A percentile compares a stretch with the other conserved stretches of the same genome.
These are phyloP conservation scores for Corrigiola litoralis DNA, from an alignment of 179 eudicot species.

Conservation along the genomic window DNA sequence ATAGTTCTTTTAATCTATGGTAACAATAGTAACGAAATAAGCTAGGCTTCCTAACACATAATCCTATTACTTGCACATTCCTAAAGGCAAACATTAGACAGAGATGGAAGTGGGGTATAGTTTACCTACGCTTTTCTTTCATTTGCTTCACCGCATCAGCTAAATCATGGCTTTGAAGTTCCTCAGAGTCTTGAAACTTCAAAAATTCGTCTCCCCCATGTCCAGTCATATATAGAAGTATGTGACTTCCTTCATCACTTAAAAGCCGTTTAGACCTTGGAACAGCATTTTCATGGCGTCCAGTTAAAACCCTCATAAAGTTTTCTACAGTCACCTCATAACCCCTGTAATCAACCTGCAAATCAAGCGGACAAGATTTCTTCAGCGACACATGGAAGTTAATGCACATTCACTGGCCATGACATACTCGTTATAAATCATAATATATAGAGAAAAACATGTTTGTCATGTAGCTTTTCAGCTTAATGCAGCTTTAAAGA, in stretches of 20 bases:
- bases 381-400: background rate
- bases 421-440: background rate
- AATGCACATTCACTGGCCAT: background rate
- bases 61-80: slow-evolving; percentile 1
- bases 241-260: slow-evolving; percentile 98
- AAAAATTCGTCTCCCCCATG: slow-evolving; percentile 99
- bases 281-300: slow-evolving; percentile 91
- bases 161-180: slow-evolving; percentile 98
- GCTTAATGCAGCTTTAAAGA: background rate
- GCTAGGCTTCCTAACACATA: background rate
- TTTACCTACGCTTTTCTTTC: slow-evolving; percentile 93
- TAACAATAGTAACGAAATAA: background rate
- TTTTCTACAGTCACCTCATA: slow-evolving; percentile 97
- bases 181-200: slow-evolving; percentile 95
- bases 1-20: background rate
- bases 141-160: slow-evolving; percentile 99
- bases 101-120: background rate
- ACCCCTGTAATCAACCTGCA: slow-evolving; percentile 96
- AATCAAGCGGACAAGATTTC: background rate
- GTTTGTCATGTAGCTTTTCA: background rate
- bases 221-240: slow-evolving; percentile 93
- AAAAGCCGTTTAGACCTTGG: slow-evolving; percentile 92
- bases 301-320: slow-evolving; percentile 82
- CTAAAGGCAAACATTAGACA: background rate
- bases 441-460: background rate